phyloP scores from a whole-genome alignment of 2,329 filamentous ascomycete species.

The Neonectria hederae region DNA sequence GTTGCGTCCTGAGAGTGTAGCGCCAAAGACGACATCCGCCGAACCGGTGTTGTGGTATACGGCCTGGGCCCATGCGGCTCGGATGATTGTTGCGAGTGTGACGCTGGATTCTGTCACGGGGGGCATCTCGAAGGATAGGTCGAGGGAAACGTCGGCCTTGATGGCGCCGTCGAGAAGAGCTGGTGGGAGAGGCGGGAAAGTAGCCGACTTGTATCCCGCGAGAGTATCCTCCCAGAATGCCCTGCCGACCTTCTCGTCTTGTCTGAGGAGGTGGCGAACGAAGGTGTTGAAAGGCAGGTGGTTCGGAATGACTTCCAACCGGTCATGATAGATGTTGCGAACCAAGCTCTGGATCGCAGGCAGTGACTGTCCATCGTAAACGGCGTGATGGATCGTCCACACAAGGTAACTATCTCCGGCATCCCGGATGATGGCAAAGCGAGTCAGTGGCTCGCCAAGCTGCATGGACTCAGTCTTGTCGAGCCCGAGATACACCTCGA shows the following conservation, averaged over 20 bases:
- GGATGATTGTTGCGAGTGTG: slow-evolving; percentile 23
- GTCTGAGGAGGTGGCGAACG: slow-evolving; percentile 2
- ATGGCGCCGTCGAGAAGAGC: neutral
- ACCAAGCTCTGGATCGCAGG: slow-evolving; percentile 16
- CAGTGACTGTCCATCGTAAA: slow-evolving; percentile 29
- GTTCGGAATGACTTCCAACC: no score
- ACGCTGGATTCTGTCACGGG: slow-evolving; percentile 2
- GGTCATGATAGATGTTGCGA: slow-evolving; percentile 10
- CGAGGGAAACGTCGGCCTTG: slow-evolving; percentile 1
- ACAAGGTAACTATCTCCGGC: slow-evolving; percentile 17
- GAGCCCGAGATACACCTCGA: slow-evolving; percentile 5
- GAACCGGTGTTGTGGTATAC: slow-evolving; percentile 19
- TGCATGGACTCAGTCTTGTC: slow-evolving; percentile 17
- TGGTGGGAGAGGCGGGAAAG: slow-evolving; percentile 11
- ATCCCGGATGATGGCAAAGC: slow-evolving; percentile 17
- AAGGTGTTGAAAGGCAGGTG: slow-evolving; percentile 4
- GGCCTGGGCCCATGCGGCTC: slow-evolving; percentile 23
- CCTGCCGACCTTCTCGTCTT: neutral
- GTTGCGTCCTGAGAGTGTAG: slow-evolving; percentile 37
- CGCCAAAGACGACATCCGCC: slow-evolving; percentile 45
- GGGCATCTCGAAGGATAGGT: slow-evolving; percentile 9
- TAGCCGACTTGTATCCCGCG: neutral
- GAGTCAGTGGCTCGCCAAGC: slow-evolving; percentile 15
- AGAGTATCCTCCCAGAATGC: slow-evolving; percentile 5
- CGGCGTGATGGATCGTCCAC: slow-evolving; percentile 30